These are phyloP conservation scores for Ustulina deusta DNA, from an alignment of 2,329 filamentous ascomycete species.

Conservation along the genomic window DNA sequence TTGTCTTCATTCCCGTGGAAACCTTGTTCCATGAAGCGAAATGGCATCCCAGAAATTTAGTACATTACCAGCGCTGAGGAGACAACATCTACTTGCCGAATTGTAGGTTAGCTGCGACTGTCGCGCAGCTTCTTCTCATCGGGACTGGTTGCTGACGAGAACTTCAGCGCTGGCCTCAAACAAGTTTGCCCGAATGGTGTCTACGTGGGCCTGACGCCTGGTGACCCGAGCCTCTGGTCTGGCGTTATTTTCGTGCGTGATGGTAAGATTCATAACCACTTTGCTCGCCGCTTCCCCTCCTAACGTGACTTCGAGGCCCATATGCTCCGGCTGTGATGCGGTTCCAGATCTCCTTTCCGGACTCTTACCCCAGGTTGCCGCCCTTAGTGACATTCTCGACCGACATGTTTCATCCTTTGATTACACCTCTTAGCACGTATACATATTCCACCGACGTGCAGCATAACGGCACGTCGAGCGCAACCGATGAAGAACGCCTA, in stretches of 20 bases:
- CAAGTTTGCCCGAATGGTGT: conserved; percentile 86
- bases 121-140: conserved; percentile 9
- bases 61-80: conserved; percentile 69
- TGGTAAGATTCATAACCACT: conserved; percentile 65
- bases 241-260: conserved; percentile 92
- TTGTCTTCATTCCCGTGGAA: neutral
- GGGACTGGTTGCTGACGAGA: conserved; percentile 44
- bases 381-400: conserved; percentile 89
- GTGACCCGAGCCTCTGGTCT: conserved; percentile 84
- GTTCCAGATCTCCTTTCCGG: conserved; percentile 89
- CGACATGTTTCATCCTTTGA: conserved; percentile 94
- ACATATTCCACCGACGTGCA: conserved; percentile 86
- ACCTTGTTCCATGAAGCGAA: conserved; percentile 30
- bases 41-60: conserved; percentile 62
- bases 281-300: conserved; percentile 38
- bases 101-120: conserved; percentile 69
- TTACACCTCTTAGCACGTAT: conserved; percentile 93
- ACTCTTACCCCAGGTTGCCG: conserved; percentile 80
- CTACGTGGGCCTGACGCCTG: conserved; percentile 85
- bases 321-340: conserved; percentile 89
- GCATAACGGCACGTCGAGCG: conserved; percentile 81
- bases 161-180: conserved; percentile 78
- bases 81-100: conserved; percentile 82
- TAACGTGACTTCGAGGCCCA: conserved; percentile 70
- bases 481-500: conserved; percentile 83